These are phyloP conservation scores for Hydrangea macrophylla DNA, from an alignment of 148 eudicot species.

Conservation along the genomic window DNA sequence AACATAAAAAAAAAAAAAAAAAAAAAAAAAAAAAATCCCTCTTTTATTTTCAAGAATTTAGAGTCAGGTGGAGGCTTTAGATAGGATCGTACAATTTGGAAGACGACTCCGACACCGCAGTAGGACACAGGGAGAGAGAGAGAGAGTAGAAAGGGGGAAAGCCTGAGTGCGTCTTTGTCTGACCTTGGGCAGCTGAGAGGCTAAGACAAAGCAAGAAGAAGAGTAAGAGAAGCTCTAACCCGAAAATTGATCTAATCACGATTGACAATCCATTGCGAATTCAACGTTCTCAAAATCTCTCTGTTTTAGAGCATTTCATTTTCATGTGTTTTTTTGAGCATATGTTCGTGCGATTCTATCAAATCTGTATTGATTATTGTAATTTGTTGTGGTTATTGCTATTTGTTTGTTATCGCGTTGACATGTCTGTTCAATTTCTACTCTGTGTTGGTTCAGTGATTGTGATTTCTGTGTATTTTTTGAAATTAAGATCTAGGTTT, in stretches of 20 bases:
- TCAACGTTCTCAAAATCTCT: background rate
- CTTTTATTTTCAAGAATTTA: too few species aligned
- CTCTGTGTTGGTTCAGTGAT: background rate
- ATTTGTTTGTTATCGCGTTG: background rate
- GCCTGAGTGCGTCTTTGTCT: background rate
- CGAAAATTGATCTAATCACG: background rate
- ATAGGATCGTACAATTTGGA: conserved; percentile 5
- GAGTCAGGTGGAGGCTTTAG: too few species aligned
- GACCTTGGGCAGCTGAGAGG: background rate
- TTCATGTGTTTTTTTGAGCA: background rate
- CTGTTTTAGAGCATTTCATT: conserved; percentile 8
- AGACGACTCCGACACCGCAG: conserved; percentile 9
- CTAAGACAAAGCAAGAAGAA: conserved; percentile 4
- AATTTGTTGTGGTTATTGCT: background rate
- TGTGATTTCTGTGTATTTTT: conserved; percentile 3
- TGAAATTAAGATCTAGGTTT: conserved; percentile 7
- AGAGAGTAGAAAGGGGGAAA: background rate
- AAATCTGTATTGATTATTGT: background rate
- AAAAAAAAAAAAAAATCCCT: too few species aligned
- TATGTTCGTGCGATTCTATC: background rate
- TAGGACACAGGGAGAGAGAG: conserved; percentile 1
- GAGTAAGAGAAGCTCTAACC: conserved; percentile 3
- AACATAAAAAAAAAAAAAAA: too few species aligned
- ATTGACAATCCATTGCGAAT: background rate
- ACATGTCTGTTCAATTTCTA: conserved; percentile 1